These are phyloP conservation scores for Fusarium mundagurra DNA, from an alignment of 2,329 filamentous ascomycete species.

Conservation along the genomic window DNA sequence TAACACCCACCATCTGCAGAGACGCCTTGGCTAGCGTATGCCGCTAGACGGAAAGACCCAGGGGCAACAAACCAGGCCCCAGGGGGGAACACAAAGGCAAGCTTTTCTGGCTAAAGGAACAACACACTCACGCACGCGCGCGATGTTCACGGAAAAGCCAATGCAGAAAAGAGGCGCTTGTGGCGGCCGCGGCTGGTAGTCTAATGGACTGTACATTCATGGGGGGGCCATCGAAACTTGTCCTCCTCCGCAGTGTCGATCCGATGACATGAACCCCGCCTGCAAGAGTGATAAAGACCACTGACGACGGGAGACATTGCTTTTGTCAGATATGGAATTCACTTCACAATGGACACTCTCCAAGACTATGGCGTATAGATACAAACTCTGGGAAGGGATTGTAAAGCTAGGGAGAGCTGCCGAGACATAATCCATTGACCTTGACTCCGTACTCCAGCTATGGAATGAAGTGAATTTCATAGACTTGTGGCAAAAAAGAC, in stretches of 20 bases:
- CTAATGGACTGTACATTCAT: conserved; percentile 11
- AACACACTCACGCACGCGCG: not conserved
- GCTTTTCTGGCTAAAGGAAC: conserved; percentile 2
- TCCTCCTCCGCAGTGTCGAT: conserved; percentile 27
- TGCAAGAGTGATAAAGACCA: conserved; percentile 1
- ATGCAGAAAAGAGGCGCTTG: conserved; percentile 34
- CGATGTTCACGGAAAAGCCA: conserved; percentile 14
- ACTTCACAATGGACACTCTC: not conserved
- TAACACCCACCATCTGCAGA: conserved; percentile 33
- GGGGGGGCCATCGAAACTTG: conserved; percentile 12
- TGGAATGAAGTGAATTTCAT: conserved; percentile 26
- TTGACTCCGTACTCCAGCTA: not conserved
- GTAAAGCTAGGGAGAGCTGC: conserved; percentile 4
- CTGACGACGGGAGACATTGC: conserved; percentile 10
- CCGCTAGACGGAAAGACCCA: conserved; percentile 21
- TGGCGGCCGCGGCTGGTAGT: conserved; percentile 35
- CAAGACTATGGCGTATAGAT: not conserved
- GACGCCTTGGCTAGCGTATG: conserved; percentile 27
- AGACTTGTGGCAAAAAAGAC: conserved; percentile 14
- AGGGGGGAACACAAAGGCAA: not conserved
- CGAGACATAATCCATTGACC: conserved; percentile 4
- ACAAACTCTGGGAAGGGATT: not conserved
- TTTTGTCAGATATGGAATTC: not conserved
- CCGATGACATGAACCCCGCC: conserved; percentile 28
- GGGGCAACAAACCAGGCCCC: conserved; percentile 9